Conservation (phyloP, 495 filamentous ascomycete genomes). For the Penicillium egyptiacum region DNA sequence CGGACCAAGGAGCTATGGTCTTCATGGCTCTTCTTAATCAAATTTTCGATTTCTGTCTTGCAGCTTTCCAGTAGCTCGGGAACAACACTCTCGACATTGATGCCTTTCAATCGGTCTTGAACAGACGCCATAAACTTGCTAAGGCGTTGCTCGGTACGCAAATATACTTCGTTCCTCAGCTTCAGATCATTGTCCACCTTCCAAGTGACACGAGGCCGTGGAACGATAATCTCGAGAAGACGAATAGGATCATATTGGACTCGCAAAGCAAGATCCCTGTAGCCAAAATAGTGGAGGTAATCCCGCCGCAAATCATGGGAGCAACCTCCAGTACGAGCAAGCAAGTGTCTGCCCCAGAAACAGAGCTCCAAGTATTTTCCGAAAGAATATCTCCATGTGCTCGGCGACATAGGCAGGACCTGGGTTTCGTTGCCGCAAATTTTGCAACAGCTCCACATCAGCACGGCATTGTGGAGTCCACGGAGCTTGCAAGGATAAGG, state of each 20-base stretch:
- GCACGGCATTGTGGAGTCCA: constrained; percentile 73
- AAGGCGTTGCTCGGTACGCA: constrained; percentile 73
- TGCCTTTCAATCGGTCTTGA: constrained; percentile 75
- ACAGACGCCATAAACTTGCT: constrained; percentile 85
- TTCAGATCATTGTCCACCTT: constrained; percentile 91
- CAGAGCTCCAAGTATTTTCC: constrained; percentile 96
- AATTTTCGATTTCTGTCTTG: constrained; percentile 71
- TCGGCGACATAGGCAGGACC: constrained; percentile 89
- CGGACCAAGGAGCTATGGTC: constrained; percentile 70
- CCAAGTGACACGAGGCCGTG: constrained; percentile 86
- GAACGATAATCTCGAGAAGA: constrained; percentile 93
- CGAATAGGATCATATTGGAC: constrained; percentile 92
- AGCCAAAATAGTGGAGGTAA: constrained; percentile 89
- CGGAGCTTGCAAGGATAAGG: constrained; percentile 67
- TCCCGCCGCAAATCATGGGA: constrained; percentile 90
- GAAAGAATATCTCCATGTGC: constrained; percentile 98
- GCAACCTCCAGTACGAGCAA: constrained; percentile 77
- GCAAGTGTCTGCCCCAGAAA: constrained; percentile 88
- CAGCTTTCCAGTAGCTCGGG: constrained; percentile 81
- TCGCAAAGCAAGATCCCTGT: constrained; percentile 77
- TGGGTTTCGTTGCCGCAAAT: constrained; percentile 86
- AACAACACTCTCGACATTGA: constrained; percentile 86
- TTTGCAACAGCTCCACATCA: constrained; percentile 98
- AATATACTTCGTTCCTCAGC: constrained; percentile 89
- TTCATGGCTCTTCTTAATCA: constrained; percentile 73